A percentile compares a stretch with the other conserved stretches of the same genome.
phyloP scores from a whole-genome alignment of 148 eudicot species.

The Chenopodium formosanum region DNA sequence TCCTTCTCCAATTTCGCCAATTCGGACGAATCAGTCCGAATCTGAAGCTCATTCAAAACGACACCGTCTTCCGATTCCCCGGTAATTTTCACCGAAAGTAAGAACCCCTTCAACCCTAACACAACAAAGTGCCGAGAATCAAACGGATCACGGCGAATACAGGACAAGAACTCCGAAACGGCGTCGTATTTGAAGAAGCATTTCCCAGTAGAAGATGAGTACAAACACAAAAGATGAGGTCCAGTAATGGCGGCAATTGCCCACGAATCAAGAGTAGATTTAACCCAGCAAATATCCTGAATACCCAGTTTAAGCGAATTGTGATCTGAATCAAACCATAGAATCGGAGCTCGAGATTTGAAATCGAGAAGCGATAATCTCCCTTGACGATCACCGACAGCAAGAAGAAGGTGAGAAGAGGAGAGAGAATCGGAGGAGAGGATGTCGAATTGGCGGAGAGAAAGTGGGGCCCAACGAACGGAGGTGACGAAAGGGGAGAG shows the following conservation, averaged over 20 bases:
- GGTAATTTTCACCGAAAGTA: conserved; percentile 49
- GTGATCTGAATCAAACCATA: conserved; percentile 43
- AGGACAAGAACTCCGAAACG: conserved; percentile 59
- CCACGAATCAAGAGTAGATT: conserved; percentile 56
- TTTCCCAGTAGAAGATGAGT: conserved; percentile 51
- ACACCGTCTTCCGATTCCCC: conserved; percentile 68
- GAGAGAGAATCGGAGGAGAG: conserved; percentile 38
- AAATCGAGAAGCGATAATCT: conserved; percentile 63
- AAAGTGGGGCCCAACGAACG: conserved; percentile 72
- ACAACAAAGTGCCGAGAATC: conserved; percentile 62
- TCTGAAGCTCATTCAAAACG: conserved; percentile 47
- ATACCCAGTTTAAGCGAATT: conserved; percentile 50
- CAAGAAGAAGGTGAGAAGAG: conserved; percentile 56
- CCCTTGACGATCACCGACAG: conserved; percentile 90
- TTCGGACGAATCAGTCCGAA: conserved; percentile 55
- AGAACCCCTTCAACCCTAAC: conserved; percentile 67
- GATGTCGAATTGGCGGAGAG: conserved; percentile 48
- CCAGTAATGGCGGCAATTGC: conserved; percentile 72
- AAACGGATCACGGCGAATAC: conserved; percentile 77
- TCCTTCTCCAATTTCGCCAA: conserved; percentile 79
- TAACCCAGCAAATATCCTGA: conserved; percentile 92
- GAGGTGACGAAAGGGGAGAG: conserved; percentile 85
- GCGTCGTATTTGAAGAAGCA: conserved; percentile 88
- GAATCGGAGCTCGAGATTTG: conserved; percentile 40
- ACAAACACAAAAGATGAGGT: conserved; percentile 61